phyloP scores from a whole-genome alignment of 192 early-diverging fungal genomes.

The Ramicandelaber brevisporus region DNA sequence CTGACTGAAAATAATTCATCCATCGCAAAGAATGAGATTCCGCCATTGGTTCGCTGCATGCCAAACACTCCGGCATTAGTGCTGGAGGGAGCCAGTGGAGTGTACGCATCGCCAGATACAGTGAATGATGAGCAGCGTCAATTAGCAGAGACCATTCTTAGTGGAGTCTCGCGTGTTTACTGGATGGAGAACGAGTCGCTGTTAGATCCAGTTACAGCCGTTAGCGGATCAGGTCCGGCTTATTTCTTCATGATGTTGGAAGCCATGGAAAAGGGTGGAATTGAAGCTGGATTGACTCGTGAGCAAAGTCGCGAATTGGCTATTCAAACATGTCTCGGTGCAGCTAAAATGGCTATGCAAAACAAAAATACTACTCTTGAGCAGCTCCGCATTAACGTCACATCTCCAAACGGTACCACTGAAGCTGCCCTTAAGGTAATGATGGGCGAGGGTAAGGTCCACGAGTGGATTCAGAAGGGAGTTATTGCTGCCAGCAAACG shows the following conservation, averaged over 20 bases:
- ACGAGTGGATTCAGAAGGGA: slow-evolving; percentile 8
- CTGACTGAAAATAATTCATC: slow-evolving; percentile 11
- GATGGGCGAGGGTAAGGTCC: slow-evolving; percentile 22
- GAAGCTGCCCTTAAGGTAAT: slow-evolving; percentile 64
- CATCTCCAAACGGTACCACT: slow-evolving; percentile 79
- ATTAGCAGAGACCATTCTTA: slow-evolving; percentile 38
- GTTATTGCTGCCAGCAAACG: slow-evolving; percentile 8
- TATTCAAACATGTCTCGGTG: slow-evolving; percentile 78
- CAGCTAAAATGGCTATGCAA: slow-evolving; percentile 56
- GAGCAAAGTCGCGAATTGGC: slow-evolving; percentile 56
- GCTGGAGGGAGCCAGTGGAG: slow-evolving; percentile 61
- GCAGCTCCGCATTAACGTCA: slow-evolving; percentile 67
- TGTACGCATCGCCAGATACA: slow-evolving; percentile 36
- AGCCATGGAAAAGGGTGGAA: slow-evolving; percentile 57
- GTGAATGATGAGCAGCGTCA: slow-evolving; percentile 32
- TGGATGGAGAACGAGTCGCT: slow-evolving; percentile 56
- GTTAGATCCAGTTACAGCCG: slow-evolving; percentile 67
- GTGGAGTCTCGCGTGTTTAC: slow-evolving; percentile 50
- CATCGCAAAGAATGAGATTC: slow-evolving; percentile 3
- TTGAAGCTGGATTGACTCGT: slow-evolving; percentile 38
- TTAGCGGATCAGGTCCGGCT: slow-evolving; percentile 85
- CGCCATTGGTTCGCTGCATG: slow-evolving; percentile 62
- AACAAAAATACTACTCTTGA: slow-evolving; percentile 38
- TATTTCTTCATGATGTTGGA: slow-evolving; percentile 91
- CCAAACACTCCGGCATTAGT: slow-evolving; percentile 90